Conservation (phyloP, 169 alveolate species). For the Plasmodium gaboni region DNA sequence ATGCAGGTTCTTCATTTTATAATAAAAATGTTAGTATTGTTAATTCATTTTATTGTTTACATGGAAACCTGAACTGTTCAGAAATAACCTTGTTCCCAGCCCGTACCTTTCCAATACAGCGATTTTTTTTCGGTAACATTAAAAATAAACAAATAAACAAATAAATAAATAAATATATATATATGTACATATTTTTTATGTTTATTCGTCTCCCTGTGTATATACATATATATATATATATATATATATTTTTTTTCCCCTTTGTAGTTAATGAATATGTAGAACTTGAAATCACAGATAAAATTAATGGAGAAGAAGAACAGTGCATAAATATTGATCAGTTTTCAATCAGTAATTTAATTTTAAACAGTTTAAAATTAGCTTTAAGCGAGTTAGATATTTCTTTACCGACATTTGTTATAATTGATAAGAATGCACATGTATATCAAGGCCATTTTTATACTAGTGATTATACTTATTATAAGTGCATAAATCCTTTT, state of each 20-base stretch:
- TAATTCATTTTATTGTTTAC: conserved; percentile 67
- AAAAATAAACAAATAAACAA: not conserved
- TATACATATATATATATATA: too few species aligned
- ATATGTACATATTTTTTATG: too few species aligned
- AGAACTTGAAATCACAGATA: conserved; percentile 48
- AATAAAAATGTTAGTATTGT: conserved; percentile 45
- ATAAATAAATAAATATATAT: too few species aligned
- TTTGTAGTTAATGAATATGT: conserved; percentile 57
- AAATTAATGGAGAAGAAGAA: conserved; percentile 30
- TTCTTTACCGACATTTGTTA: conserved; percentile 41
- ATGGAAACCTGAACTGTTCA: conserved; percentile 64
- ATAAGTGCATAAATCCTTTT: conserved; percentile 50
- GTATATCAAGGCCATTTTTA: conserved; percentile 60
- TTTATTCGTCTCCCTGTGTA: too few species aligned
- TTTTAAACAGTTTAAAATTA: conserved; percentile 41
- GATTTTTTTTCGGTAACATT: conserved; percentile 59
- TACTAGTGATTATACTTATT: conserved; percentile 64
- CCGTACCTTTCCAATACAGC: conserved; percentile 50
- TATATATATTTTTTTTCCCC: not conserved
- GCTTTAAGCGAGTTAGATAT: conserved; percentile 54
- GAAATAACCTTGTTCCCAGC: conserved; percentile 51
- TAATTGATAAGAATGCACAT: conserved; percentile 41
- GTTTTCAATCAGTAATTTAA: conserved; percentile 27
- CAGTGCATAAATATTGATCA: conserved; percentile 29
- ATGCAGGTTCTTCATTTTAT: conserved; percentile 2